These are phyloP conservation scores for Amanita rubescens DNA, from an alignment of 768 basidiomycete genomes.

Conservation along the genomic window DNA sequence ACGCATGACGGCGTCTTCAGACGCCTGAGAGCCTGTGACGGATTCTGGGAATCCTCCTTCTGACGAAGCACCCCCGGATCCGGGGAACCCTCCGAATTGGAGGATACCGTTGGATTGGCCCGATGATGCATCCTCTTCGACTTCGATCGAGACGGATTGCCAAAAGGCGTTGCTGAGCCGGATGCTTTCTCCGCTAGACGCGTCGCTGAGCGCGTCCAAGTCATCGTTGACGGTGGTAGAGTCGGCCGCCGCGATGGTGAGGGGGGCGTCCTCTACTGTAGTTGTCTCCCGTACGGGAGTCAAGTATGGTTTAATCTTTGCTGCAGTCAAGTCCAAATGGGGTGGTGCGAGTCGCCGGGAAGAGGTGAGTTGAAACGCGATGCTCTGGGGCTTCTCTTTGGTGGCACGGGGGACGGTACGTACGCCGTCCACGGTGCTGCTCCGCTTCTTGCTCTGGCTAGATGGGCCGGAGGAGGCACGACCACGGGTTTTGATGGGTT, in stretches of 20 bases:
- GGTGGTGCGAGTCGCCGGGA: conserved; percentile 6
- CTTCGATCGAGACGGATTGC: conserved; percentile 33
- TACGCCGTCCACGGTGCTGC: neutral
- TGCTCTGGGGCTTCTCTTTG: conserved; percentile 9
- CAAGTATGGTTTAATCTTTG: neutral
- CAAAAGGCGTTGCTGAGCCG: conserved; percentile 38
- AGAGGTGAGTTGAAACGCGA: conserved; percentile 3
- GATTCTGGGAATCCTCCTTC: conserved; percentile 18
- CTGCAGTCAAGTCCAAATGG: neutral
- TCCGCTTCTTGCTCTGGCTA: neutral
- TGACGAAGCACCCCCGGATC: neutral
- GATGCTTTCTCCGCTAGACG: neutral
- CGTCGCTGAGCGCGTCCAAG: neutral
- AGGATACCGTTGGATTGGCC: conserved; percentile 4
- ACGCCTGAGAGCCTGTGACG: conserved; percentile 24
- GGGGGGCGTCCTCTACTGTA: too few relatives aligned
- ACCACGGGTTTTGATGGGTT: too few relatives aligned
- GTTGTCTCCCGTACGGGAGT: neutral
- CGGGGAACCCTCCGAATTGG: neutral
- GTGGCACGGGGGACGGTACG: neutral
- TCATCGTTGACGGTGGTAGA: neutral
- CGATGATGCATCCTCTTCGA: neutral
- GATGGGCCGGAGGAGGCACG: too few relatives aligned
- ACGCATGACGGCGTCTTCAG: neutral
- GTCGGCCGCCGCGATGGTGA: neutral